Percentiles rank a stretch among this genome's conserved stretches.
These are phyloP conservation scores for Escallonia herrerae DNA, from an alignment of 129 eudicot species.

Conservation along the genomic window DNA sequence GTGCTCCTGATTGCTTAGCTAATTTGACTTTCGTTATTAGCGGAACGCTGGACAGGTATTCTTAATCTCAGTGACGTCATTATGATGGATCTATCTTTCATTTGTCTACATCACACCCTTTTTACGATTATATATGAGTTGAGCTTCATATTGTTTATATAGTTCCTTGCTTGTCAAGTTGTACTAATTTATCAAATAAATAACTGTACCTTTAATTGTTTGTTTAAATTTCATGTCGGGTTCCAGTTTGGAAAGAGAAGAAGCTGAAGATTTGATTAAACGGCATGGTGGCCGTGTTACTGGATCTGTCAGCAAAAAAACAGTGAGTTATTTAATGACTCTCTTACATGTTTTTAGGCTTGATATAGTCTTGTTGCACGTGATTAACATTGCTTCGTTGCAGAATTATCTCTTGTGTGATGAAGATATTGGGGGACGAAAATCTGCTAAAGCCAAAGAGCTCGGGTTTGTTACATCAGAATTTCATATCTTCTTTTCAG, in stretches of 20 bases:
- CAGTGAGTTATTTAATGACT: constrained; percentile 41
- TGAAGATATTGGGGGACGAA: constrained; percentile 94
- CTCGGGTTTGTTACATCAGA: constrained; percentile 57
- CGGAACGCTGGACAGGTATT: constrained; percentile 94
- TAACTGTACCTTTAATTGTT: neutral
- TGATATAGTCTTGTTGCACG: neutral
- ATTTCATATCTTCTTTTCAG: neutral
- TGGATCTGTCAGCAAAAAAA: constrained; percentile 96
- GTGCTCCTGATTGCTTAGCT: constrained; percentile 78
- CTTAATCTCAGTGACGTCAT: neutral
- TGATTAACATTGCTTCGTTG: constrained; percentile 17
- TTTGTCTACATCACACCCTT: too few species aligned
- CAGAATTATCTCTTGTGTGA: constrained; percentile 95
- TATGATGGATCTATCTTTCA: neutral
- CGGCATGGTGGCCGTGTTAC: constrained; percentile 96
- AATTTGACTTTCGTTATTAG: constrained; percentile 90
- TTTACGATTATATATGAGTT: too few species aligned
- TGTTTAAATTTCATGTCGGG: neutral
- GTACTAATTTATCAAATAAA: neutral
- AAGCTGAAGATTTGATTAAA: constrained; percentile 94
- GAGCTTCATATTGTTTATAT: neutral
- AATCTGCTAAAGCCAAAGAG: constrained; percentile 80
- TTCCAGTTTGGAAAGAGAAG: constrained; percentile 96
- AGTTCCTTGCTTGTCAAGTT: neutral
- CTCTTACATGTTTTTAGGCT: neutral